These are phyloP conservation scores for Penium margaritaceum DNA, from an alignment of 139 green algal species.

Conservation along the genomic window DNA sequence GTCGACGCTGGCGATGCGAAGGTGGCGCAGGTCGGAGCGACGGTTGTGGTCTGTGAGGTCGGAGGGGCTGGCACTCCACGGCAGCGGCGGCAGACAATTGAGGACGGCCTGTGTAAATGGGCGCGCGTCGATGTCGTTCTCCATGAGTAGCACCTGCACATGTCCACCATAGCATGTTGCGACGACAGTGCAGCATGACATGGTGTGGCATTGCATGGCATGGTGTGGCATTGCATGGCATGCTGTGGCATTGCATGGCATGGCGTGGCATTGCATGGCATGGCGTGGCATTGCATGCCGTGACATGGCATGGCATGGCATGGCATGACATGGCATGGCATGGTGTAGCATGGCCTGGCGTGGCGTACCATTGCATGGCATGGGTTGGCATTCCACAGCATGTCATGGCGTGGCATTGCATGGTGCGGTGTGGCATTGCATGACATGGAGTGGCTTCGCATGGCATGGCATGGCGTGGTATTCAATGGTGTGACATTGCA, in stretches of 20 bases:
- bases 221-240: neutral
- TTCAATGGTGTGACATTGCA: too few species aligned
- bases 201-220: neutral
- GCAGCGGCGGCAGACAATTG: slow-evolving; percentile 84
- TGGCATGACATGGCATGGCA: too few species aligned
- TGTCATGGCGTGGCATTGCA: too few species aligned
- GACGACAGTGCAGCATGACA: neutral
- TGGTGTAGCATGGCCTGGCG: too few species aligned
- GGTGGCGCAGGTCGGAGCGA: slow-evolving; percentile 41
- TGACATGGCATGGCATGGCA: too few species aligned
- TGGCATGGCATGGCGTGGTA: too few species aligned
- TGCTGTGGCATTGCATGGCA: neutral
- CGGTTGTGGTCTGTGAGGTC: slow-evolving; percentile 21
- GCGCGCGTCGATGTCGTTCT: slow-evolving; percentile 48
- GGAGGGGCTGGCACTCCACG: slow-evolving; percentile 58
- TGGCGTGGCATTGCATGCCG: too few species aligned
- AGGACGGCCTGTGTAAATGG: slow-evolving; percentile 66
- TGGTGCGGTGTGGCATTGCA: too few species aligned
- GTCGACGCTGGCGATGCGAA: slow-evolving; percentile 48
- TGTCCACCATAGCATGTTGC: too few species aligned
- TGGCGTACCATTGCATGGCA: too few species aligned
- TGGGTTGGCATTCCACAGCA: too few species aligned
- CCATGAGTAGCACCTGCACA: slow-evolving; percentile 47
- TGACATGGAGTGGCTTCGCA: too few species aligned
- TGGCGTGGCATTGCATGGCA: neutral